Base-by-base conservation (phyloP, 371 early-diverging fungal species). In the Apophysomyces variabilis region DNA sequence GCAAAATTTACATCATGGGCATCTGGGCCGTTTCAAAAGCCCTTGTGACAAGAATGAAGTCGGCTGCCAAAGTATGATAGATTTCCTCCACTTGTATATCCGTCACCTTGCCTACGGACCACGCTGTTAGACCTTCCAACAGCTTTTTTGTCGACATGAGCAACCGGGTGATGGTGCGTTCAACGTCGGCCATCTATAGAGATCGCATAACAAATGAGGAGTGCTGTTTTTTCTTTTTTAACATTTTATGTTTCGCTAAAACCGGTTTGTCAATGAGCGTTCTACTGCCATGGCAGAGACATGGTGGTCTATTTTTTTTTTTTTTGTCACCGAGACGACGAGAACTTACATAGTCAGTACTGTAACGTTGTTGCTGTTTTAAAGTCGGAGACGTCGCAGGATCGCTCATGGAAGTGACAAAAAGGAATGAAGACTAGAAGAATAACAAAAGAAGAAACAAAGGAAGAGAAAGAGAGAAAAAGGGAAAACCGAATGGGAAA, bases 71-170 rank as follows among this genome's bases (percentile, higher is more conserved):
- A 43, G 72, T 62, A 39, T 78, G 71, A 66, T 82, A 86, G 56
- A 81, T 75, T 38, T 80, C 78, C 14, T 79, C 82, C 45, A 86
- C 83, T 62, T 84, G 74, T 39, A 78, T 78, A 44, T 77, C 75
- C 1, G 58, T 63, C 56, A 69, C 66, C 59, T 74, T 72, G 7
- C 74, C 69, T 14, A 61, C 59, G 21, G 87, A 82, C 89, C 89
- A 89, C 1, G 64, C 72, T n/a, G 85, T 87, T 43, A 89, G 67
- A 7, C 74, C 75, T 47, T 83, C 82, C 21, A 89, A 69, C n/a
- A 89, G 66, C 56, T 75, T 73, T 64, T 87, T 86, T 14, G 89
- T 87, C 1, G 83, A 78, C 62, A 76, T 62, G n/a, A 89, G 60
- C 11, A 89, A 67, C 60, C 73, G 68, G 7, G 87, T 83, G 7